These are phyloP conservation scores for Dothideomycetidae sp. DNA, from an alignment of 2,329 filamentous ascomycete genomes.

Conservation along the genomic window DNA sequence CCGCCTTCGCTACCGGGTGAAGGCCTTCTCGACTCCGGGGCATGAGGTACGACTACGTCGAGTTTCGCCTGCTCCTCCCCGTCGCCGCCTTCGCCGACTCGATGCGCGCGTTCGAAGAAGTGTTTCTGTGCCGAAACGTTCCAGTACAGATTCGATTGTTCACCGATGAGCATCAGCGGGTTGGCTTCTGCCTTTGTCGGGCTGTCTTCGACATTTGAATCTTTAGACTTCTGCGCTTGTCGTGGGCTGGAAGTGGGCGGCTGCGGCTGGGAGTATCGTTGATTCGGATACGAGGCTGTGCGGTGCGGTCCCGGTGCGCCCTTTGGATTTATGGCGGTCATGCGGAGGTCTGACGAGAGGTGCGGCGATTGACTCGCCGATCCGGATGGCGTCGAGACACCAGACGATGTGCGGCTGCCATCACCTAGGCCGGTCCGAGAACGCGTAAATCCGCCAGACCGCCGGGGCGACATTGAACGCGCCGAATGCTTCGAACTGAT, in stretches of 20 bases:
- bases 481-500: constrained; percentile 6
- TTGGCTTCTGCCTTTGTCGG: constrained; percentile 21
- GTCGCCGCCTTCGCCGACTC: constrained; percentile 12
- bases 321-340: constrained; percentile 8
- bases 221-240: constrained; percentile 1
- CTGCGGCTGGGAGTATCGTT: constrained; percentile 5
- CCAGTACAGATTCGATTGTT: constrained; percentile 41
- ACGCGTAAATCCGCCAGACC: constrained; percentile 2
- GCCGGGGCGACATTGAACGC: constrained; percentile 5
- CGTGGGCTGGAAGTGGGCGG: constrained; percentile 9
- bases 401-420: not conserved
- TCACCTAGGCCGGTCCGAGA: not conserved
- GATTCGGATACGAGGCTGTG: not conserved
- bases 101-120: constrained; percentile 10
- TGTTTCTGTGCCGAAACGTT: constrained; percentile 25
- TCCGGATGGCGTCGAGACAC: constrained; percentile 4
- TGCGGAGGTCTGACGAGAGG: constrained; percentile 3
- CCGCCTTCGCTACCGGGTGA: constrained; percentile 7
- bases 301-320: not conserved
- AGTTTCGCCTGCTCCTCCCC: not conserved
- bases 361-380: constrained; percentile 1
- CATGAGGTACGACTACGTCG: too few relatives aligned
- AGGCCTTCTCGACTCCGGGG: too few relatives aligned
- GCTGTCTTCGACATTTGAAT: not conserved
- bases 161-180: constrained; percentile 36